Base-by-base conservation (phyloP, 768 basidiomycete species). In the Hericium coralloides region DNA sequence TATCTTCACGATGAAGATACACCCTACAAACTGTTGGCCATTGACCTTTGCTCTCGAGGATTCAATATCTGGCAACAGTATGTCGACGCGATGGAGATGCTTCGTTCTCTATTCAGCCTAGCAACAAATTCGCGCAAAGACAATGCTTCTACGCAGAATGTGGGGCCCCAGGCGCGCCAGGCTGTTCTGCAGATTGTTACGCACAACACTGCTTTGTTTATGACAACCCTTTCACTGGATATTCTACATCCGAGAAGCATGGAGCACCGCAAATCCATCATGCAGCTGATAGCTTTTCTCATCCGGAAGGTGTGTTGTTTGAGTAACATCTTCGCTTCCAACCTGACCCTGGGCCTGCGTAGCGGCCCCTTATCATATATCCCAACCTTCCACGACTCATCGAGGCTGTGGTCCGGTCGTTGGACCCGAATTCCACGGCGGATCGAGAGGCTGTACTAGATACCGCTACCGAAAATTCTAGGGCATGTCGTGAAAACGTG, bases 61-160 rank as follows among this genome's bases (percentile, higher is more conserved):
- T 98, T 98, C 67, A 80, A 87, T 48, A 83, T 95, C 51, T 98
- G 95, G 94, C 93, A 97, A 65, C 84, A 92, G 62, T 93, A 94
- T 63, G 79, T 94, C 57, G 94, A 98, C 62, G 83, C 93, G 0
- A 88, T 93, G 76, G 85, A 87, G 58, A 84, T 97, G 55, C 73
- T 98, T 17, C 85, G 95, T 5, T 80, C 86, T 1, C 77, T 98
- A 12, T 95, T 95, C 67, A 76, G 73, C 17, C 76, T 97, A 23
- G 87, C 93, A 0, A 92, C 92, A 3, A 83, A 73, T 55, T 69
- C 78, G 26, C 77, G 80, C 26, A 90, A 91, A 61, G 87, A 90
- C n/a, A 73, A 77, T 0, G 84, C 87, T 31, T 79, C 77, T 3
- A 62, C 80, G 4, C 84, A 89, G 58, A 86, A 88, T 61, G 77